Percentiles rank a stretch among this genome's conserved stretches.
Evolutionary conservation across 1,139 yeast genomes (phyloP).

Genomic region (Suhomyces yuchorum): DNA sequence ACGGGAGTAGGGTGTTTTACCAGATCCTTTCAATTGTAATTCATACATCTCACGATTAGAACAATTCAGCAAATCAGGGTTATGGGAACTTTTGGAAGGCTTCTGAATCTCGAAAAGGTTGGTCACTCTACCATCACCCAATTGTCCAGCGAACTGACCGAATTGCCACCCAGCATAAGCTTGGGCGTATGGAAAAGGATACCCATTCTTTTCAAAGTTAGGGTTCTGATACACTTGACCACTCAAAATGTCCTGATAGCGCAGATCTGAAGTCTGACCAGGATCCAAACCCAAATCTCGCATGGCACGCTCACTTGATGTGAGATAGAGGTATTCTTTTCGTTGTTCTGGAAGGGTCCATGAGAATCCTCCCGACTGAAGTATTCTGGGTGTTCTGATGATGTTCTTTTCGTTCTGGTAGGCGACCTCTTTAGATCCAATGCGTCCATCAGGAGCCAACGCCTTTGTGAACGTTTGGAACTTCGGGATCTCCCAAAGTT

Average conservation of each 20-base stretch:
- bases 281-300: conserved; percentile 58
- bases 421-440: conserved; percentile 56
- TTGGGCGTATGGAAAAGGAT: conserved; percentile 81
- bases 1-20: conserved; percentile 86
- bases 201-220: conserved; percentile 34
- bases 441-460: conserved; percentile 60
- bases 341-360: conserved; percentile 69
- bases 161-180: conserved; percentile 97
- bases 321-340: conserved; percentile 53
- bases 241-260: conserved; percentile 58
- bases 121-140: conserved; percentile 93
- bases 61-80: conserved; percentile 18
- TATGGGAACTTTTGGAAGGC: conserved; percentile 16
- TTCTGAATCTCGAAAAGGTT: conserved; percentile 68
- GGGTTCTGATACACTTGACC: conserved; percentile 52
- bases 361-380: conserved; percentile 68
- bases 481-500: conserved; percentile 33
- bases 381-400: conserved; percentile 56
- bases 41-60: conserved; percentile 49
- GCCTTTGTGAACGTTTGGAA: conserved; percentile 51
- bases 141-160: conserved; percentile 94
- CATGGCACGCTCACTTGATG: conserved; percentile 64
- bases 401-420: conserved; percentile 37
- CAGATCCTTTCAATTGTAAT: conserved; percentile 88
- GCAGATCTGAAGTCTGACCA: conserved; percentile 38